phyloP scores from a whole-genome alignment of 1,284 basidiomycete species.

The Phellopilus nigrolimitatus region DNA sequence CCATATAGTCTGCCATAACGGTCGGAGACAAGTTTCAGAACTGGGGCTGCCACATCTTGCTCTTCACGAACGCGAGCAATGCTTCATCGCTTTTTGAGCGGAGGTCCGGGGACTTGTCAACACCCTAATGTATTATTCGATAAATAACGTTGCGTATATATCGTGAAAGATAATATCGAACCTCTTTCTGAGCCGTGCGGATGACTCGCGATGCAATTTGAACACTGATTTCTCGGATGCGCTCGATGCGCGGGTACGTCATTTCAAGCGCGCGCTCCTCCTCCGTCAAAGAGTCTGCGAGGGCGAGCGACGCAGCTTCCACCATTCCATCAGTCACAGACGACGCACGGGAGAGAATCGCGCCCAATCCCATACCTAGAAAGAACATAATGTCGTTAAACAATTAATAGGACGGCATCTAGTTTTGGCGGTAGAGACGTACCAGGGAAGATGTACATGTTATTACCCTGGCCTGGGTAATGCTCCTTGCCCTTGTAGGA shows the following conservation, averaged over 20 bases:
- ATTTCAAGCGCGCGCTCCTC: constrained; percentile 66
- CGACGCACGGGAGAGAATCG: constrained; percentile 63
- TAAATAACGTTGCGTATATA: constrained; percentile 7
- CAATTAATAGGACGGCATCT: constrained; percentile 1
- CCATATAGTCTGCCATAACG: not conserved
- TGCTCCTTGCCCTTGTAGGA: constrained; percentile 54
- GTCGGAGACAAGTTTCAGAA: constrained; percentile 4
- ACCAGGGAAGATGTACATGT: constrained; percentile 81
- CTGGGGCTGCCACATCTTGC: constrained; percentile 68
- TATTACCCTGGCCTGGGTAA: constrained; percentile 89
- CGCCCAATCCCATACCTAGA: constrained; percentile 74
- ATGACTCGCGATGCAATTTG: constrained; percentile 73
- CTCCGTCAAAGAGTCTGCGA: constrained; percentile 70
- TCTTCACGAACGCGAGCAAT: constrained; percentile 48
- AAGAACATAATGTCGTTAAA: constrained; percentile 25
- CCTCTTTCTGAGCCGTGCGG: constrained; percentile 70
- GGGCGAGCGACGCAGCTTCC: constrained; percentile 72
- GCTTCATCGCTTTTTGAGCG: constrained; percentile 51
- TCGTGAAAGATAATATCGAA: constrained; percentile 30
- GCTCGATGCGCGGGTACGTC: constrained; percentile 71
- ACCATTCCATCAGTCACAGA: constrained; percentile 77
- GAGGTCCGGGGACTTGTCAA: constrained; percentile 55
- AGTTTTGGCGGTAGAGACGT: constrained; percentile 24
- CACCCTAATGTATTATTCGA: constrained; percentile 38
- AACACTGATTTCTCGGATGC: constrained; percentile 82